Evolutionary conservation across 371 early-diverging fungal species (phyloP), one percentile per base, ranked within the genome.

Genomic region (Conidiobolus coronatus): DNA sequence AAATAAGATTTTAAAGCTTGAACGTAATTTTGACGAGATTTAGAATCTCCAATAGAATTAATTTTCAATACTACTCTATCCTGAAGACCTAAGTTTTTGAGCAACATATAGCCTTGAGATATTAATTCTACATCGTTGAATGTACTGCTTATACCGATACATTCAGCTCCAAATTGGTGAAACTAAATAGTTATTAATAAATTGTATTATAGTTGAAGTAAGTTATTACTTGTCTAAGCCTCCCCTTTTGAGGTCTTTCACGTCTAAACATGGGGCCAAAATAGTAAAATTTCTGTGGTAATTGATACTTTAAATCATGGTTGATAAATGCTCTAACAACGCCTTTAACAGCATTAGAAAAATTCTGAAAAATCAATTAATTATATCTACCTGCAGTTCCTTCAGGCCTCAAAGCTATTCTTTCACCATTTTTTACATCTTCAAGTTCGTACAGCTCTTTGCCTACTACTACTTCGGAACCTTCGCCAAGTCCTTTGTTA

Each of bases 201-300:
- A 14, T 17, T 52, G 57, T 37, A 37, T 36, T 21, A 35, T 17
- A 36, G 6, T 29, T 22, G 4, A 12, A 1, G 15, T 9, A 13
- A 29, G 18, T 41, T 15, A 24, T 23, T 54, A 66, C 67, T 54
- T 67, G 76, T 18, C 77, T 59, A 38, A 71, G 53, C 20, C 77
- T 60, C 6, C 77, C 77, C 39, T 66, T 67, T 42, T 76, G 77
- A 11, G 75, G 77, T 14, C 75, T 54, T 48, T 76, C 77, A 24
- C 66, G 68, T 41, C 77, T 65, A 45, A 75, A 76, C 73, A 75
- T 75, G 1, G 75, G 68, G 0, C 75, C 77, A 11, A 58, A 33
- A 41, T 76, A 76, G 42, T 61, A 76, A 15, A 62, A 62, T 40
- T 57, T 57, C 41, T 60, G 63, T 0, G 73, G 44, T 13, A 60